Evolutionary conservation across 148 eudicot species (phyloP).

Genomic region (Chenopodium suecicum): DNA sequence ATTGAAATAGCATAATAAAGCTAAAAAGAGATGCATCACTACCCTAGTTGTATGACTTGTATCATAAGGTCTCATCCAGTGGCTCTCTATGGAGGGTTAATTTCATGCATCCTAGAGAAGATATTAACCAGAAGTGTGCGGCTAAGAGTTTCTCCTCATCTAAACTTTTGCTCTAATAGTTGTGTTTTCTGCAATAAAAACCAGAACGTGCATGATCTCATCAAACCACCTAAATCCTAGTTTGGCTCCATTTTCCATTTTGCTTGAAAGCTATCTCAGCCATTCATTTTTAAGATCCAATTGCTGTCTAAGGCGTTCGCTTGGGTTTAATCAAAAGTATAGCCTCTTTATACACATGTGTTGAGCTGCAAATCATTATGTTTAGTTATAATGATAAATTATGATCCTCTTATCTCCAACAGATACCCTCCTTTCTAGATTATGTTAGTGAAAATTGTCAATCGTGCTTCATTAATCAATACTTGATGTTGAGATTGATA

Average conservation of each 20-base stretch:
- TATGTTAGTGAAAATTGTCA: background rate
- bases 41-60: too few species aligned
- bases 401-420: background rate
- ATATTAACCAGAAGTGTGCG: too few species aligned
- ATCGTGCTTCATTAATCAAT: background rate
- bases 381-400: background rate
- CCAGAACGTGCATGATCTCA: too few species aligned
- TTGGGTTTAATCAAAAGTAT: background rate
- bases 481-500: background rate
- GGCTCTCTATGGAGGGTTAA: too few species aligned
- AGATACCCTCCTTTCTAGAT: background rate
- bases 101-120: too few species aligned
- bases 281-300: background rate
- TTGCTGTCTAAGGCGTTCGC: background rate
- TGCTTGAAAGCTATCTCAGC: background rate
- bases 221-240: background rate
- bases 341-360: background rate
- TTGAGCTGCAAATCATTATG: background rate
- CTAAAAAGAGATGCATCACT: too few species aligned
- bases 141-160: too few species aligned
- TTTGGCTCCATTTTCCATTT: background rate
- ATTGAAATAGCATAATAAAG: too few species aligned
- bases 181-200: too few species aligned
- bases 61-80: too few species aligned
- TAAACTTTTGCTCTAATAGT: too few species aligned